These are phyloP conservation scores for Blastocystis sp. DNA, from an alignment of 352 stramenopile genomes.

Conservation along the genomic window DNA sequence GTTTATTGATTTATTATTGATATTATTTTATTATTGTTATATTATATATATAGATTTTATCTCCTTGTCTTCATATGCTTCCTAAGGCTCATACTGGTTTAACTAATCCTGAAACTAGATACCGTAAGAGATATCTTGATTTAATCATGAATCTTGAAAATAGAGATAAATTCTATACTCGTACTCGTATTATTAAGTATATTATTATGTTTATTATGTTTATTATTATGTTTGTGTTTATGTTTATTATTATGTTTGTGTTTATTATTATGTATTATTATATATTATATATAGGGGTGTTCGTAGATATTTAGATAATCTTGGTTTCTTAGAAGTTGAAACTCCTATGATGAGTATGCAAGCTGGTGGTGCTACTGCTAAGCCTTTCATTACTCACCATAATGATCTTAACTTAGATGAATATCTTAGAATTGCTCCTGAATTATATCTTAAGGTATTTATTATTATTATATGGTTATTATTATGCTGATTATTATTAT, in stretches of 20 bases:
- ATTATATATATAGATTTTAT: conserved; percentile 52
- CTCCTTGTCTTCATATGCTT: conserved; percentile 87
- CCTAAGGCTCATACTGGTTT: conserved; percentile 57
- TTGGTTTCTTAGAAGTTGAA: conserved; percentile 73
- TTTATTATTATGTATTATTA: too few relatives aligned
- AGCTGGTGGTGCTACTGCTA: conserved; percentile 76
- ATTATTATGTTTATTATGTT: neutral
- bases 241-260: too few relatives aligned
- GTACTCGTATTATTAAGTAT: conserved; percentile 59
- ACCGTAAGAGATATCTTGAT: conserved; percentile 91
- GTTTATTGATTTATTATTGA: too few relatives aligned
- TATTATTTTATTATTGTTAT: neutral
- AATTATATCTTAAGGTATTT: conserved; percentile 88
- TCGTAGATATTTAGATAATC: conserved; percentile 59
- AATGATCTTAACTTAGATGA: conserved; percentile 82
- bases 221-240: too few relatives aligned
- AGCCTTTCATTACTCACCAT: conserved; percentile 89
- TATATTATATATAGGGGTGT: conserved; percentile 45
- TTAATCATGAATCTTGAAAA: conserved; percentile 79
- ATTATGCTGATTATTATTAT: too few relatives aligned
- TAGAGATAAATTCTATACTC: conserved; percentile 70
- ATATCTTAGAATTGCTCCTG: conserved; percentile 74
- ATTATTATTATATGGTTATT: conserved; percentile 45
- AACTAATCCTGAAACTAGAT: conserved; percentile 76
- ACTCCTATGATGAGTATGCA: conserved; percentile 96